Evolutionary conservation across 1,284 basidiomycete species (phyloP), one percentile per base, ranked within the genome.

Genomic region (Volvariella surrecta): DNA sequence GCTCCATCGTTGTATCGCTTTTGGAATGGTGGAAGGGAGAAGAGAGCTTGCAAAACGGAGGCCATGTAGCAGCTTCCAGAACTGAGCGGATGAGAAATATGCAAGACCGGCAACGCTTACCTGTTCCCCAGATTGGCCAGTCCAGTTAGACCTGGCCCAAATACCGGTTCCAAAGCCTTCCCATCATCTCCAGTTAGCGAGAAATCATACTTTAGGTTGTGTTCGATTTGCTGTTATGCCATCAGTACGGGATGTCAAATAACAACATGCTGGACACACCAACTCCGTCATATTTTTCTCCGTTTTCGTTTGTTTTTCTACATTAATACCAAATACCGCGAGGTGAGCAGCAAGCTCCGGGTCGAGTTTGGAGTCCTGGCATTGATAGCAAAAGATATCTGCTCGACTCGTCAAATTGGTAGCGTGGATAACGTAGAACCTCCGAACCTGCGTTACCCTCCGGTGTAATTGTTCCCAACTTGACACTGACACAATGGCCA

Each of bases 231-330:
- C 88, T 90, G 22, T 7, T 24, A 18, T 18, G n/a, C 10, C 35
- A 16, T 4, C 22, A 13, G 19, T 32, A 13, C 1, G 4, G 28
- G 16, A 0, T 40, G 4, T 2, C 17, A 18, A 34, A n/a, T 11
- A 40, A 9, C 15, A n/a, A 22, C 17, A 32, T 13, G 19, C n/a
- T n/a, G 7, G 43, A 55, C 77, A 48, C 48, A 91, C 90, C 45
- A 99, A 70, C 58, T 99, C 95, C 0, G 94, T 96, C 85, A 97
- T 92, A 43, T 82, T 92, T 67, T 97, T 98, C 59, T 97, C 93
- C 0, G 94, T 99, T 67, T 99, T 99, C 19, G 70, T 82, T 57
- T 91, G 84, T 0, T 76, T 76, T 37, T 79, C 70, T 1, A 97
- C 81, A 48, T 91, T 85, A 61, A 99, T 95, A 1, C 90, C 93